These are phyloP conservation scores for Pyricularia sp. DNA, from an alignment of 2,329 filamentous ascomycete genomes.

Conservation along the genomic window DNA sequence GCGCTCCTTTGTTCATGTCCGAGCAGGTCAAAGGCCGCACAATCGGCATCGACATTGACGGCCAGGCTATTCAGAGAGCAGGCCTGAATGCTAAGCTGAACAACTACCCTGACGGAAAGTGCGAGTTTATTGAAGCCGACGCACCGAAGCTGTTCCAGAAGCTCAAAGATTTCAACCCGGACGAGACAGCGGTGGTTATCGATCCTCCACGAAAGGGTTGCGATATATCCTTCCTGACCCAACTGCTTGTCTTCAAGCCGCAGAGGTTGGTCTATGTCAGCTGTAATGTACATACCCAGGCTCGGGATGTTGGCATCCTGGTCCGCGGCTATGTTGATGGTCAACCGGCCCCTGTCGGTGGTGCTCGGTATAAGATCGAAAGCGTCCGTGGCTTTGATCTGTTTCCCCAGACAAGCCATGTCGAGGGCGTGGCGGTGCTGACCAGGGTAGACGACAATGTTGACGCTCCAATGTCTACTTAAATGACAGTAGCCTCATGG, in stretches of 20 bases:
- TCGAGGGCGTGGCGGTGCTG: constrained; percentile 54
- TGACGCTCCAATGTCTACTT: not conserved
- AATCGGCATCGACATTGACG: constrained; percentile 82
- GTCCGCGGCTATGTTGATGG: constrained; percentile 50
- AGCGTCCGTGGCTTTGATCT: constrained; percentile 90
- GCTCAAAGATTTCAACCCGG: constrained; percentile 45
- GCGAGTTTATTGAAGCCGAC: constrained; percentile 80
- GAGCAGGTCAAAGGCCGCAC: constrained; percentile 22
- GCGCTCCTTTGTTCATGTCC: constrained; percentile 64
- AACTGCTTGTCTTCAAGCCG: constrained; percentile 68
- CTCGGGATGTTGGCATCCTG: constrained; percentile 77
- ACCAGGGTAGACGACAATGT: constrained; percentile 35
- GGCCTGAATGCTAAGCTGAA: constrained; percentile 69
- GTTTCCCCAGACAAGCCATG: constrained; percentile 75
- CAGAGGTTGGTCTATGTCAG: constrained; percentile 82
- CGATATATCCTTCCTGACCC: constrained; percentile 68
- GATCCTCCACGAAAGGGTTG: constrained; percentile 96
- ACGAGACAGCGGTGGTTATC: constrained; percentile 85
- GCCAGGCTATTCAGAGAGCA: constrained; percentile 65
- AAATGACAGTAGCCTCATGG: not conserved
- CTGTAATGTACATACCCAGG: constrained; percentile 97
- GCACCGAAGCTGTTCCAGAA: constrained; percentile 74
- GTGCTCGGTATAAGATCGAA: constrained; percentile 66
- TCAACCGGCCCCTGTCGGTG: constrained; percentile 15
- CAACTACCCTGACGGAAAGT: constrained; percentile 50